Evolutionary conservation across 2,329 filamentous ascomycete genomes (phyloP).

Genomic region (Aspergillus sp.): DNA sequence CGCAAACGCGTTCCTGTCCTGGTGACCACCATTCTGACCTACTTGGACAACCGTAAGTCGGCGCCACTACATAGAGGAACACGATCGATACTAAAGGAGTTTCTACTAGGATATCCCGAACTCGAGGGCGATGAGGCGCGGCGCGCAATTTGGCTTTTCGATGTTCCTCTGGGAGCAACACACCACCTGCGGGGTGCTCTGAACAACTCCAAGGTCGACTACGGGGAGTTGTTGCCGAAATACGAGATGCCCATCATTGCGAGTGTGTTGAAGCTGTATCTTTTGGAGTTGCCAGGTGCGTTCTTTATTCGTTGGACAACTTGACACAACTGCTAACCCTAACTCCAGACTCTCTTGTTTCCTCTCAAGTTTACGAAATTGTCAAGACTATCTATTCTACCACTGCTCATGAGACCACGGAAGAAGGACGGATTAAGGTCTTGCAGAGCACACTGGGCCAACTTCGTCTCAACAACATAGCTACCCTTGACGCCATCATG

Average conservation of each 20-base stretch:
- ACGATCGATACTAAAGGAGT: constrained; percentile 6
- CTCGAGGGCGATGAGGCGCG: constrained; percentile 94
- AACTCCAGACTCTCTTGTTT: constrained; percentile 84
- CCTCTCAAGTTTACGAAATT: constrained; percentile 97
- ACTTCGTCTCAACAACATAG: constrained; percentile 93
- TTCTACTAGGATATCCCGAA: constrained; percentile 73
- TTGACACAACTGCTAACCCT: constrained; percentile 9
- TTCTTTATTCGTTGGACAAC: constrained; percentile 11
- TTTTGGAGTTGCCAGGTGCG: constrained; percentile 89
- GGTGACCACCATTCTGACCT: constrained; percentile 89
- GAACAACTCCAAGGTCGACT: constrained; percentile 82
- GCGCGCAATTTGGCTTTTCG: constrained; percentile 88
- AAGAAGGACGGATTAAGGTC: constrained; percentile 79
- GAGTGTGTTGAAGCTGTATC: constrained; percentile 87
- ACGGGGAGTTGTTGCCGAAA: constrained; percentile 73
- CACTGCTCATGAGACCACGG: constrained; percentile 71
- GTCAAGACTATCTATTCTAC: constrained; percentile 95
- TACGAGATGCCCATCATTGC: constrained; percentile 95
- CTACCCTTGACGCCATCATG: constrained; percentile 96
- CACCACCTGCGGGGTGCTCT: constrained; percentile 80
- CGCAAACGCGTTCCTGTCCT: constrained; percentile 92
- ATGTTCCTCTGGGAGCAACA: constrained; percentile 80
- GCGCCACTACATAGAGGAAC: neutral
- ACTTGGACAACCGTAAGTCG: constrained; percentile 74
- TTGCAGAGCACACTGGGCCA: constrained; percentile 95